A percentile compares a stretch with the other conserved stretches of the same genome.
These are phyloP conservation scores for Fusarium udum DNA, from an alignment of 2,329 filamentous ascomycete genomes.

Conservation along the genomic window DNA sequence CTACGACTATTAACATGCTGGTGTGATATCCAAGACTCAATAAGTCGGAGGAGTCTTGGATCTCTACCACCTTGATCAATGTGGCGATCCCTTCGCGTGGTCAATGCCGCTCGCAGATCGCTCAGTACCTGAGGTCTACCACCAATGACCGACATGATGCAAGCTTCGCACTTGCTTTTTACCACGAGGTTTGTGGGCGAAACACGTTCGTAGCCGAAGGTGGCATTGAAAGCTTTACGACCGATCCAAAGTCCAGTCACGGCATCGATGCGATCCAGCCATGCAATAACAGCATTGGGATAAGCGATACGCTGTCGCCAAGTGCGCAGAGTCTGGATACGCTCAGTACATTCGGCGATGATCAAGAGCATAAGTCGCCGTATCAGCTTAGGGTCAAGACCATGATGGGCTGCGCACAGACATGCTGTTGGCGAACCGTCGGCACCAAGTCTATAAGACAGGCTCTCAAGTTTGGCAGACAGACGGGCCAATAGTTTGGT, in stretches of 20 bases:
- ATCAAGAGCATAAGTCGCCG: slow-evolving; percentile 56
- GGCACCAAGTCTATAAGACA: slow-evolving; percentile 16
- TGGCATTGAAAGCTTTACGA: slow-evolving; percentile 46
- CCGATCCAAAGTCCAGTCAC: slow-evolving; percentile 52
- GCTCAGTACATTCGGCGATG: slow-evolving; percentile 52
- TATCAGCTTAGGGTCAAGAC: slow-evolving; percentile 55
- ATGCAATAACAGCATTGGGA: slow-evolving; percentile 21
- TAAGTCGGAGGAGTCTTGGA: slow-evolving; percentile 52
- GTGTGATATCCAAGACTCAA: slow-evolving; percentile 58
- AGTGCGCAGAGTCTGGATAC: slow-evolving; percentile 43
- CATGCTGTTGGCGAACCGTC: slow-evolving; percentile 44
- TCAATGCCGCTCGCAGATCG: slow-evolving; percentile 57
- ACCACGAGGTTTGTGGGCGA: slow-evolving; percentile 42
- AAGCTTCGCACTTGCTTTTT: slow-evolving; percentile 59
- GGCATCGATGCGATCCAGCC: slow-evolving; percentile 43
- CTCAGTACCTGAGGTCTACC: slow-evolving; percentile 53
- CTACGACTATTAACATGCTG: slow-evolving; percentile 8
- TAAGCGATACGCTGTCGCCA: slow-evolving; percentile 26
- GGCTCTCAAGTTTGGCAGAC: slow-evolving; percentile 42
- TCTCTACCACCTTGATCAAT: slow-evolving; percentile 19
- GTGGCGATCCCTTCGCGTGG: slow-evolving; percentile 47
- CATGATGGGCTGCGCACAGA: slow-evolving; percentile 54
- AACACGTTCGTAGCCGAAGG: slow-evolving; percentile 47
- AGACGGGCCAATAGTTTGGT: slow-evolving; percentile 47
- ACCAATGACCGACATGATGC: slow-evolving; percentile 61